Base-by-base conservation (phyloP, 2,329 filamentous ascomycete species). In the Tolypocladium nubicola region DNA sequence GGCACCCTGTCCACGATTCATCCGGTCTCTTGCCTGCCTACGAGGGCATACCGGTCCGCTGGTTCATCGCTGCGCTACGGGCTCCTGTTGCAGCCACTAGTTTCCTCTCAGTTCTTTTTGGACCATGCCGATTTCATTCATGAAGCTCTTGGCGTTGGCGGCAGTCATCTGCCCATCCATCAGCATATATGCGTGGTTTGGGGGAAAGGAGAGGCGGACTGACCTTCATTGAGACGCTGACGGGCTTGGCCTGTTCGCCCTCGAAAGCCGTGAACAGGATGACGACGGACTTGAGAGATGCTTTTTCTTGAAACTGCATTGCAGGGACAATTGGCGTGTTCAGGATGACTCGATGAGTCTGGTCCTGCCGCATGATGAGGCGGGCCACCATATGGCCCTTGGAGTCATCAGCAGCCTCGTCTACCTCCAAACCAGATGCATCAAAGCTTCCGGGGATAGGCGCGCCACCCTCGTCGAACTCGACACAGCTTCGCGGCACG, bases 311-410 rank as follows among this genome's bases (percentile, higher is more conserved):
- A 66, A 95, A 90, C 50, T 84, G 84, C 81, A 95, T 88, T 6
- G 85, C 83, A 58, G 89, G 87, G 59, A 90, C 82, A 59, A 97
- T 79, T 1, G 86, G 84, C 1, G 88, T 90, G 73, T 97, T 97
- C 54, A 97, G 77, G 60, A 96, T 86, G 56, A 97, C 85, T 26
- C 90, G 84, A 66, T 92, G 85, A 1, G 90, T 94, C 59, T 91
- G 90, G 66, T 97, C 92, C 63, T 95, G 90, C 21, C 93, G 87
- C 85, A 97, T 91, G 60, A 97, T 82, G 62, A 97, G 82, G 47
- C 93, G 87, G 30, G 87, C 80, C 57, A 83, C 76, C 62, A 80
- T 79, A 55, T 75, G 71, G 21, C 64, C 62, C 58, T 64, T 61
- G 9, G 58, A 53, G 2, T 62, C 67, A 23, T 63, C 64, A 4